Evolutionary conservation across 345 rosid genomes (phyloP).

Genomic region (Pistacia integerrima): DNA sequence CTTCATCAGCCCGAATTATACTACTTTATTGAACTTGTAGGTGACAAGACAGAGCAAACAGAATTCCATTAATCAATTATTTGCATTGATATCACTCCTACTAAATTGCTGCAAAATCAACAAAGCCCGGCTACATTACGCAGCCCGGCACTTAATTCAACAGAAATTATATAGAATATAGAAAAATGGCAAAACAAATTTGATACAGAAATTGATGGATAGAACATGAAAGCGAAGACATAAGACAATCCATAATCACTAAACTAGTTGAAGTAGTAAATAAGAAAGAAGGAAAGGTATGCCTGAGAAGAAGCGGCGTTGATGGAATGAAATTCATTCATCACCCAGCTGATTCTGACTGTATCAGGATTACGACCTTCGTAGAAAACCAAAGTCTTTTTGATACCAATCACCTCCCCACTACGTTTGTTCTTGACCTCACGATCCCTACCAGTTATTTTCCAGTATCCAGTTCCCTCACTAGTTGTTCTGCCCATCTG

Average conservation of each 20-base stretch:
- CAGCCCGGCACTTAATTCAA: too few relatives aligned
- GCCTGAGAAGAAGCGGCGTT: slow-evolving; percentile 9
- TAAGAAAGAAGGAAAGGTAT: neutral
- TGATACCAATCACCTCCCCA: neutral
- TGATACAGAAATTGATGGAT: neutral
- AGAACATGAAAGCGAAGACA: neutral
- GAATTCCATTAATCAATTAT: neutral
- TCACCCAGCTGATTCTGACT: slow-evolving; percentile 21
- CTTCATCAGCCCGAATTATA: neutral
- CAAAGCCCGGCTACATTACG: too few relatives aligned
- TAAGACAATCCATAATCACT: neutral
- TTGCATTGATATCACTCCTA: neutral
- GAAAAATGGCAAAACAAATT: neutral
- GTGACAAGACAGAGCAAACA: neutral
- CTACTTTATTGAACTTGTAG: neutral
- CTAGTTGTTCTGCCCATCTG: neutral
- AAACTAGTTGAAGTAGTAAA: neutral
- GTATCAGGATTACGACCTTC: neutral
- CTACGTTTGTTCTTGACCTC: neutral
- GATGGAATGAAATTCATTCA: slow-evolving; percentile 23
- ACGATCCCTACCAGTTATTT: neutral
- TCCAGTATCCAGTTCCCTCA: neutral
- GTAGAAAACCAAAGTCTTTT: slow-evolving; percentile 16
- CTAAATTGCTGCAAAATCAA: neutral
- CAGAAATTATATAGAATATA: neutral